Conservation (phyloP, 352 stramenopile genomes). For the Phytophthora hibernalis region DNA sequence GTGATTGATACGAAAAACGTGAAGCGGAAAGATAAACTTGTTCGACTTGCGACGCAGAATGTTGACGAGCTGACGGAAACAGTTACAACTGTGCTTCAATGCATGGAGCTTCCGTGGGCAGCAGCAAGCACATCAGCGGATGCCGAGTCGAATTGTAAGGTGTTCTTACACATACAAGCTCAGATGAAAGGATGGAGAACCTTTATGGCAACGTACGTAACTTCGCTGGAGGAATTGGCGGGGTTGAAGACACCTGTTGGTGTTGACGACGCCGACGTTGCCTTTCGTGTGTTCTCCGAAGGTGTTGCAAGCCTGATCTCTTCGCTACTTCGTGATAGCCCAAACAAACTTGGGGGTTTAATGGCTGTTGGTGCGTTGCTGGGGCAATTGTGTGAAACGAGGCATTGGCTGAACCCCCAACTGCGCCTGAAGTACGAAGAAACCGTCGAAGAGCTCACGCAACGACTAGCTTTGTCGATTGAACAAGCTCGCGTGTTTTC, state of each 20-base stretch:
- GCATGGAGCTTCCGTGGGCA: slow-evolving; percentile 32
- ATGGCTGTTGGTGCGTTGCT: slow-evolving; percentile 47
- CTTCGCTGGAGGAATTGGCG: slow-evolving; percentile 43
- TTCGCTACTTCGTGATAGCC: slow-evolving; percentile 19
- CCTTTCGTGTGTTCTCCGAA: slow-evolving; percentile 50
- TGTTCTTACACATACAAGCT: slow-evolving; percentile 43
- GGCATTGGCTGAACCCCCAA: slow-evolving; percentile 42
- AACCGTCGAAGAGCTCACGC: slow-evolving; percentile 31
- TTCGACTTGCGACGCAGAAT: slow-evolving; percentile 58
- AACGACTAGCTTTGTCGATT: slow-evolving; percentile 37
- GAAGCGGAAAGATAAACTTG: slow-evolving; percentile 63
- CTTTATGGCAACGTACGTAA: slow-evolving; percentile 54
- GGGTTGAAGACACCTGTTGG: slow-evolving; percentile 52
- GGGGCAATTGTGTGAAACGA: slow-evolving; percentile 47
- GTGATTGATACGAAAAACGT: slow-evolving; percentile 42
- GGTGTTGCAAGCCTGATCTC: slow-evolving; percentile 27
- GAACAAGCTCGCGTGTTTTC: slow-evolving; percentile 53
- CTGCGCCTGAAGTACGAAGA: slow-evolving; percentile 35
- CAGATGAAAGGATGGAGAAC: slow-evolving; percentile 53
- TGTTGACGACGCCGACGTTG: slow-evolving; percentile 45
- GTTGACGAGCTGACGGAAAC: slow-evolving; percentile 43
- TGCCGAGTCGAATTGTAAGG: slow-evolving; percentile 8
- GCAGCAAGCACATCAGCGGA: slow-evolving; percentile 1
- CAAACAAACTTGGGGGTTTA: slow-evolving; percentile 26
- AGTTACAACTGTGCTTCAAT: slow-evolving; percentile 28